Evolutionary conservation across 192 early-diverging fungal genomes (phyloP), one percentile per base, ranked within the genome.

Genomic region (Coemansia umbellata): DNA sequence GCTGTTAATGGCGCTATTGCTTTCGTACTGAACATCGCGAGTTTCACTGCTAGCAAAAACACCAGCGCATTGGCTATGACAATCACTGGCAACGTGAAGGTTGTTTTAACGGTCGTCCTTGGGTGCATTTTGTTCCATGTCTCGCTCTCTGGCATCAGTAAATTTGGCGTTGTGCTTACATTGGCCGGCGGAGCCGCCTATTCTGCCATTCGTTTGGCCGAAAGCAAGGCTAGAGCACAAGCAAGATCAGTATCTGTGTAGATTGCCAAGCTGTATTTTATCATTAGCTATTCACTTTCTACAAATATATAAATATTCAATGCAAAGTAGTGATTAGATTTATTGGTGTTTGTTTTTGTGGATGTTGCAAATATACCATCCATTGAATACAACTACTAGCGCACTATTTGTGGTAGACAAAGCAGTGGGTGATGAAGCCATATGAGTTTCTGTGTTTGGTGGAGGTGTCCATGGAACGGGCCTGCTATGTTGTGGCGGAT

Each of bases 1-100:
- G 42, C 80, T 3, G 74, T 85, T 27, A 95, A 95, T 54, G 91
- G 90, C 1, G 55, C 79, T 10, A 81, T 93, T 55, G 93, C 93
- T 8, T 95, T 95, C 73, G 82, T 82, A 55, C 67, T 95, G 8
- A 95, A 95, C 65, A 74, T 86, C n/a, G 87, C 87, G 21, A 86
- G 83, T 36, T 93, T 95, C 43, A 86, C 84, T 0, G 89, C 91
- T n/a, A 95, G 88, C 73, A 87, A 86, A 53, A 85, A 88, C 50
- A 91, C 91, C 2, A 84, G 85, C 35, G 88, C 93, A 4, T 76
- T 95, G 55, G 68, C 68, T 3, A 70, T 70, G 67, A 70, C 67
- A 1, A 60, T 68, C n/a, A 41, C 67, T 50, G 80, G 71, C 15
- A 83, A 83, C 60, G 70, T 83, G 13, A 83, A 83, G 59, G 77